These are phyloP conservation scores for Suhomyces sp. DNA, from an alignment of 805 yeast genomes.

Conservation along the genomic window DNA sequence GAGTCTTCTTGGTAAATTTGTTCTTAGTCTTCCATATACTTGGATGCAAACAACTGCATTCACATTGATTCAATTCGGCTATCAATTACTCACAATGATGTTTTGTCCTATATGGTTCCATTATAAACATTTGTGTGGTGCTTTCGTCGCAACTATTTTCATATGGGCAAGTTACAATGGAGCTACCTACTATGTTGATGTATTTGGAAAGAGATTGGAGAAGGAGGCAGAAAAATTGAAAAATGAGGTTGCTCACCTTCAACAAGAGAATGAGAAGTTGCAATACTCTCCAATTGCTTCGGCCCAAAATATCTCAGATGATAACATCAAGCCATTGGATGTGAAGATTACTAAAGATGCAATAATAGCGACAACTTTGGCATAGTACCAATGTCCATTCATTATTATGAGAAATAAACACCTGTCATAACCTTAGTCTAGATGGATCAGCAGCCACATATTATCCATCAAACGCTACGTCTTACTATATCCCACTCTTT, in stretches of 20 bases:
- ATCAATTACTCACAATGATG: conserved; percentile 84
- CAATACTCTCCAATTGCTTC: conserved; percentile 7
- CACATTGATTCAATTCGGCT: conserved; percentile 80
- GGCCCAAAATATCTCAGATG: conserved; percentile 1
- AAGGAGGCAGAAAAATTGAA: conserved; percentile 76
- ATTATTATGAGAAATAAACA: too few species aligned
- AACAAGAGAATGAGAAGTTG: conserved; percentile 21
- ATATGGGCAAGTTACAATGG: conserved; percentile 85
- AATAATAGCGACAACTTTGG: too few species aligned
- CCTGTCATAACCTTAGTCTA: too few species aligned
- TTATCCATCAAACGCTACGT: too few species aligned
- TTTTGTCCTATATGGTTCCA: conserved; percentile 87
- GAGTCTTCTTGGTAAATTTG: conserved; percentile 67
- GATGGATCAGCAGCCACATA: too few species aligned
- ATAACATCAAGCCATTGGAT: conserved; percentile 3
- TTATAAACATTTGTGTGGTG: conserved; percentile 62
- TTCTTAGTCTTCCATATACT: conserved; percentile 78
- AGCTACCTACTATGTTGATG: conserved; percentile 90
- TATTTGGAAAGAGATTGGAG: conserved; percentile 86
- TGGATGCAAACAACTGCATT: conserved; percentile 83
- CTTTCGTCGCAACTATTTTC: conserved; percentile 72
- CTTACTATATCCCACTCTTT: too few species aligned
- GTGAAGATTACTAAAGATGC: too few species aligned
- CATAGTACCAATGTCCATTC: too few species aligned
- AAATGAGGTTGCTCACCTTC: conserved; percentile 66